phyloP scores from a whole-genome alignment of 2,329 filamentous ascomycete genomes.

The Microcyclospora pomicola region DNA sequence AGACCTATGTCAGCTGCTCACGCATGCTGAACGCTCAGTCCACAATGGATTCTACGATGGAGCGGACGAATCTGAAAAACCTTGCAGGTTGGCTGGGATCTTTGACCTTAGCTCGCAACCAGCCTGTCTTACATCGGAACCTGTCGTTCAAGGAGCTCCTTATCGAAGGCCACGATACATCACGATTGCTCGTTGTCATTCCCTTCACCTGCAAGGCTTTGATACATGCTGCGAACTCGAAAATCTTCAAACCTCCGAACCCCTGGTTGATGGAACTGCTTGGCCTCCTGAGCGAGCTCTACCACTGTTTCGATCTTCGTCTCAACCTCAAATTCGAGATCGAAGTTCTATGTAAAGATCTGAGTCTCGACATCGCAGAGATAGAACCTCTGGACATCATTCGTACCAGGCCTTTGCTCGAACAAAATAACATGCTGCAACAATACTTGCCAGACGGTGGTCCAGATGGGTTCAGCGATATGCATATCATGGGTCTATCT shows the following conservation, averaged over 20 bases:
- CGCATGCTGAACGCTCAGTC: conserved; percentile 81
- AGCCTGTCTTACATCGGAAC: conserved; percentile 90
- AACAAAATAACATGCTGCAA: conserved; percentile 19
- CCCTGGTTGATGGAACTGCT: conserved; percentile 98
- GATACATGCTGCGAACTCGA: conserved; percentile 68
- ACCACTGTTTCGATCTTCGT: conserved; percentile 84
- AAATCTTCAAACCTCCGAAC: conserved; percentile 85
- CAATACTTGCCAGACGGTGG: conserved; percentile 32
- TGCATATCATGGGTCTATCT: conserved; percentile 54
- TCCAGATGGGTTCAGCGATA: conserved; percentile 67
- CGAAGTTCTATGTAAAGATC: conserved; percentile 86
- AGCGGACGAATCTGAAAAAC: conserved; percentile 82
- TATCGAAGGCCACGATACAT: conserved; percentile 84
- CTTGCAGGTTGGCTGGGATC: conserved; percentile 88
- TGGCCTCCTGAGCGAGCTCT: conserved; percentile 78
- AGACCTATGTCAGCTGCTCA: conserved; percentile 78
- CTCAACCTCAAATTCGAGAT: conserved; percentile 98
- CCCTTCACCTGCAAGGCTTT: conserved; percentile 97
- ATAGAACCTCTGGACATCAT: conserved; percentile 83
- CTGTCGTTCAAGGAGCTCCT: conserved; percentile 94
- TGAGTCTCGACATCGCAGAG: conserved; percentile 81
- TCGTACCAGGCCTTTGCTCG: conserved; percentile 47
- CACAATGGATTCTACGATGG: conserved; percentile 69
- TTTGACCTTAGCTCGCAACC: conserved; percentile 81
- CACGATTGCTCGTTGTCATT: conserved; percentile 81